Percentiles rank a stretch among this genome's conserved stretches.
These are phyloP conservation scores for Myxozyma monticola DNA, from an alignment of 805 yeast species.

Conservation along the genomic window DNA sequence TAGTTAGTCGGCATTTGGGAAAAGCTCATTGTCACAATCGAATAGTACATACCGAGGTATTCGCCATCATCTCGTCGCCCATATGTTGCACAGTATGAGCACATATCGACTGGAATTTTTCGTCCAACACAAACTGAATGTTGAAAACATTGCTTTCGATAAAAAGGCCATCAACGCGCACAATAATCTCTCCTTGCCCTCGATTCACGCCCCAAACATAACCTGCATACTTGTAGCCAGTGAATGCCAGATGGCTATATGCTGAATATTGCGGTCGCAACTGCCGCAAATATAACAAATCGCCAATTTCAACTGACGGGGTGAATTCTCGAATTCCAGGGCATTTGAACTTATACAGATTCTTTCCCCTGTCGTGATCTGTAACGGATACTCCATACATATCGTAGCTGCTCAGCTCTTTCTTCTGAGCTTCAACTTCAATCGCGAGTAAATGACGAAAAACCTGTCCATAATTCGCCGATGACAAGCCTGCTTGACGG, in stretches of 20 bases:
- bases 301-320: constrained; percentile 23
- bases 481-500: not conserved
- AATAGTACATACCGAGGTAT: no score
- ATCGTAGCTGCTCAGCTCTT: constrained; percentile 13
- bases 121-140: constrained; percentile 15
- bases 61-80: not conserved
- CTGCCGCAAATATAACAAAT: constrained; percentile 16
- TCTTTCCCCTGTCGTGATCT: not conserved
- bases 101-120: not conserved
- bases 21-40: not conserved
- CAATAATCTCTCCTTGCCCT: constrained; percentile 18
- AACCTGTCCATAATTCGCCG: constrained; percentile 1
- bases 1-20: not conserved
- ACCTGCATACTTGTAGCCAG: constrained; percentile 19
- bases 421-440: constrained; percentile 19
- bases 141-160: constrained; percentile 21
- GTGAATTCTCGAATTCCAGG: constrained; percentile 29
- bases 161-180: constrained; percentile 17
- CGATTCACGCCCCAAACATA: constrained; percentile 22
- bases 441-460: constrained; percentile 10
- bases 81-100: constrained; percentile 2
- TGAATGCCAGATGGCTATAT: constrained; percentile 11
- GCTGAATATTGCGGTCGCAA: constrained; percentile 21
- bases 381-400: constrained; percentile 15
- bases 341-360: constrained; percentile 14